Evolutionary conservation across 768 basidiomycete genomes (phyloP), one percentile per base, ranked within the genome.

Genomic region (Tephrocybe sp.): DNA sequence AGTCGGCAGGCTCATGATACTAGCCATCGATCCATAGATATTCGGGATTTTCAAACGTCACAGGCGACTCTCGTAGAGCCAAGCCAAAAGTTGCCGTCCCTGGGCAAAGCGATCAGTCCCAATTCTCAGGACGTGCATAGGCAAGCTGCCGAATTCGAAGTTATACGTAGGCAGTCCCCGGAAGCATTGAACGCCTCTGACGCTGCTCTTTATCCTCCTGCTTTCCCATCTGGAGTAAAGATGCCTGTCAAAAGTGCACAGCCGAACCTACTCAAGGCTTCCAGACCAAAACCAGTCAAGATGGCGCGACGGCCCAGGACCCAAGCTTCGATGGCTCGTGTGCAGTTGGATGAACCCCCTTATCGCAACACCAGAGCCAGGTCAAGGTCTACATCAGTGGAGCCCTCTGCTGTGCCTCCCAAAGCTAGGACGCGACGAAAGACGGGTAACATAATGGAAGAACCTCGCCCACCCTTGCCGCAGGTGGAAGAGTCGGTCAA

Each of bases 381-480:
- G 17, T 65, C 68, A 0, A 52, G 66, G 14, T 68, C 70, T 22
- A 65, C 61, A 19, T 67, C 68, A 9, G 61, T 69, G 13, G 66
- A 69, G 38, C 67, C 68, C 32, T 32, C 54, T 33, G 39, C 26
- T 2, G 26, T 32, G 31, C 57, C 52, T 39, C 43, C 51, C 26
- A 49, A 23, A 1, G 10, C 36, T 12, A 20, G 32, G 26, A 14
- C 34, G 33, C 41, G 19, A 26, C 32, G 23, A 16, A 54, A 56
- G 31, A 34, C 26, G 20, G 47, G 16, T 41, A n/a, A 41, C 12
- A 12, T 14, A 39, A 7, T 17, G 2, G 40, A 50, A 23, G 22
- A 39, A 9, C 35, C 2, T 30, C 8, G 35, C 32, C 10, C 39
- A 11, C 40, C 12, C 14, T 39, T 45, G n/a, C 26, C 50, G 20